Conservation (phyloP, 2,329 filamentous ascomycete species). For the Aspergillus hortae region DNA sequence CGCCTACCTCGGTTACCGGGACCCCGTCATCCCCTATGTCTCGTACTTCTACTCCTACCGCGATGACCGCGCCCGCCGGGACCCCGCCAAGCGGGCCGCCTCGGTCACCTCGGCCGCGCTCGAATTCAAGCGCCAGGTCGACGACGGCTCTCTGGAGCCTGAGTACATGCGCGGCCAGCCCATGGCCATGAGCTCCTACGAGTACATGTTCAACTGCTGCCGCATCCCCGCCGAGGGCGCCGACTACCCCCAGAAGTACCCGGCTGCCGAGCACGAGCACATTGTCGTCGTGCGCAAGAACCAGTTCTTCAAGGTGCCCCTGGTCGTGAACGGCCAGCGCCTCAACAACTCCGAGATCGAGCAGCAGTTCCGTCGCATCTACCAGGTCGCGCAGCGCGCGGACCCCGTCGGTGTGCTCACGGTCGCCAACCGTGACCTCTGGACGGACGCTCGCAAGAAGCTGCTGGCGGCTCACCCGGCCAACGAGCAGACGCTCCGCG, state of each 20-base stretch:
- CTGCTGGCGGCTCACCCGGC: conserved; percentile 72
- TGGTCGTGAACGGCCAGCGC: conserved; percentile 77
- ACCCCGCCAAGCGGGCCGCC: conserved; percentile 89
- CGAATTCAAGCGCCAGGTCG: conserved; percentile 93
- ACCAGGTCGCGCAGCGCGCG: conserved; percentile 67
- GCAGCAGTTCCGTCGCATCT: conserved; percentile 80
- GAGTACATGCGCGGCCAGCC: conserved; percentile 99
- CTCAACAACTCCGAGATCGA: conserved; percentile 88
- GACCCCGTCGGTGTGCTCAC: conserved; percentile 81
- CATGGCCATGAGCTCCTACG: conserved; percentile 96
- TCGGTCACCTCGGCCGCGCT: conserved; percentile 81
- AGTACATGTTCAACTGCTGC: conserved; percentile 98
- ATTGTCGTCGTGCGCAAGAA: conserved; percentile 91
- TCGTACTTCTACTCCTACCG: conserved; percentile 99
- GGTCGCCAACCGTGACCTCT: conserved; percentile 87
- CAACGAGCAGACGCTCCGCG: conserved; percentile 74
- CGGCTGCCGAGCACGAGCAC: conserved; percentile 72
- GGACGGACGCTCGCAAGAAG: conserved; percentile 76
- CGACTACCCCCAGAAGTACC: conserved; percentile 81
- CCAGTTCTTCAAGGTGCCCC: conserved; percentile 89
- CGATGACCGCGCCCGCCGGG: conserved; percentile 81
- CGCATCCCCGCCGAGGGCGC: conserved; percentile 77
- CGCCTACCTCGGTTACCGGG: conserved; percentile 88
- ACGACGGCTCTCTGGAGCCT: conserved; percentile 76
- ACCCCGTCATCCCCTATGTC: conserved; percentile 95